A percentile compares a stretch with the other conserved stretches of the same genome.
Conservation (phyloP, 1,284 basidiomycete genomes). For the Sporisorium exsertum region DNA sequence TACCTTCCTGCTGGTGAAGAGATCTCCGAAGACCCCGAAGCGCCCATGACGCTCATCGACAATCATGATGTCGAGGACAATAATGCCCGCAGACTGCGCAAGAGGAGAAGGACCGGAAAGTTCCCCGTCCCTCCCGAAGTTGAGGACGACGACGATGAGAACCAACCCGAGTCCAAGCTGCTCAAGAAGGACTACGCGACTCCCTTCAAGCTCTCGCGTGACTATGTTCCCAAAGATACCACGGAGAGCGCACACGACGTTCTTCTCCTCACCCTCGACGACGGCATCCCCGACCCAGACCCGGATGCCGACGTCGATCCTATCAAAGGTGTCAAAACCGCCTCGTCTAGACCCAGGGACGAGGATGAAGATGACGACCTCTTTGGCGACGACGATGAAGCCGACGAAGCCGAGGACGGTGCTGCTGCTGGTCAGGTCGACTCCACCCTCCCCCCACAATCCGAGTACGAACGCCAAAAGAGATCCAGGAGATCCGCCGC, state of each 20-base stretch:
- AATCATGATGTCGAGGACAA: slow-evolving; percentile 44
- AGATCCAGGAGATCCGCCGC: slow-evolving; percentile 35
- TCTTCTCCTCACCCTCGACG: slow-evolving; percentile 59
- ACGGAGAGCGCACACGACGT: slow-evolving; percentile 47
- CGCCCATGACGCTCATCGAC: slow-evolving; percentile 37
- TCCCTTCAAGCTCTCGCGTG: slow-evolving; percentile 56
- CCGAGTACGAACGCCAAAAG: slow-evolving; percentile 52
- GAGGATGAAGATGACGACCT: slow-evolving; percentile 49
- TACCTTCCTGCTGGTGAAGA: slow-evolving; percentile 61
- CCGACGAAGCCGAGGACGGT: slow-evolving; percentile 8
- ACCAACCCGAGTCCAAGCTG: slow-evolving; percentile 18
- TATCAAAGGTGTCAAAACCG: slow-evolving; percentile 38
- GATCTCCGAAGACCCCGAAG: slow-evolving; percentile 46
- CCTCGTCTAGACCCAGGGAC: slow-evolving; percentile 9
- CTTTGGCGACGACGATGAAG: slow-evolving; percentile 46
- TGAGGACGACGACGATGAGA: slow-evolving; percentile 19
- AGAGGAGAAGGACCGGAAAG: slow-evolving; percentile 59
- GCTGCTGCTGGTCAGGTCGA: slow-evolving; percentile 18
- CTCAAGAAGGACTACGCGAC: slow-evolving; percentile 54
- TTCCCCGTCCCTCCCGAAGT: slow-evolving; percentile 41
- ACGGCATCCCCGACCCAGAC: slow-evolving; percentile 55
- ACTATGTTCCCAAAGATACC: slow-evolving; percentile 60
- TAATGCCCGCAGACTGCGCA: slow-evolving; percentile 54
- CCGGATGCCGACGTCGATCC: slow-evolving; percentile 51
- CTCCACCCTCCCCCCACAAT: slow-evolving; percentile 55